These are phyloP conservation scores for Magnolia officinalis DNA, from an alignment of 164 flowering plant species.

Conservation along the genomic window DNA sequence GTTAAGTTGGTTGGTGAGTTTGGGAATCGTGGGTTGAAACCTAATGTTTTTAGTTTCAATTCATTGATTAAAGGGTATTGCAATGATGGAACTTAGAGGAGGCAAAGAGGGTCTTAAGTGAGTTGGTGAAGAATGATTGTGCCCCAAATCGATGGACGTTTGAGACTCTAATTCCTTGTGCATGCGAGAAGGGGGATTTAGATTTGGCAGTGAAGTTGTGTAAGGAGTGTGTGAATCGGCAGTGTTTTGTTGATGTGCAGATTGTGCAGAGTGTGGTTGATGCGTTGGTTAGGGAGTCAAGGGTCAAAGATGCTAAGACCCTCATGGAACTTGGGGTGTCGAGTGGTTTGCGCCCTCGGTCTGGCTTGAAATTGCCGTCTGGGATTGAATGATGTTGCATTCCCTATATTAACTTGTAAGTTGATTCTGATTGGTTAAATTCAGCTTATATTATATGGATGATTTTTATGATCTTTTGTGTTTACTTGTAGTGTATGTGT, in stretches of 20 bases:
- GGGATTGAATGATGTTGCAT: background rate
- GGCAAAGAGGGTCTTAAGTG: conserved; percentile 1
- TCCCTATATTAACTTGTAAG: too few relatives aligned
- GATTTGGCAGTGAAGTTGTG: conserved; percentile 10
- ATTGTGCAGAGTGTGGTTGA: conserved; percentile 11
- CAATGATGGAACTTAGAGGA: conserved; percentile 11
- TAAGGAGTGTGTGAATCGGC: background rate
- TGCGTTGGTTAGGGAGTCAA: conserved; percentile 4
- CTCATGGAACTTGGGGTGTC: conserved; percentile 7
- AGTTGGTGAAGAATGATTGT: background rate
- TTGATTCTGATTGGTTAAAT: too few relatives aligned
- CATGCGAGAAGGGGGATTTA: conserved; percentile 6
- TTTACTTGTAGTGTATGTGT: too few relatives aligned
- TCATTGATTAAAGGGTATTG: conserved; percentile 10
- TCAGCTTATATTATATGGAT: too few relatives aligned
- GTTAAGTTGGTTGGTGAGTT: conserved; percentile 34
- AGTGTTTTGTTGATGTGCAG: background rate
- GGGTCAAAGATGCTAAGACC: conserved; percentile 8
- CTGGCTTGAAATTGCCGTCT: background rate
- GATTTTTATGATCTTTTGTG: too few relatives aligned
- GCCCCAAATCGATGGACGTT: conserved; percentile 5
- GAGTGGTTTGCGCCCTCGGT: background rate
- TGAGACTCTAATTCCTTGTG: conserved; percentile 8
- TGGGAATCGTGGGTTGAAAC: conserved; percentile 10
- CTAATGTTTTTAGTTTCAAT: conserved; percentile 14